These are phyloP conservation scores for Leccinum ponderosum DNA, from an alignment of 1,284 basidiomycete genomes.

Conservation along the genomic window DNA sequence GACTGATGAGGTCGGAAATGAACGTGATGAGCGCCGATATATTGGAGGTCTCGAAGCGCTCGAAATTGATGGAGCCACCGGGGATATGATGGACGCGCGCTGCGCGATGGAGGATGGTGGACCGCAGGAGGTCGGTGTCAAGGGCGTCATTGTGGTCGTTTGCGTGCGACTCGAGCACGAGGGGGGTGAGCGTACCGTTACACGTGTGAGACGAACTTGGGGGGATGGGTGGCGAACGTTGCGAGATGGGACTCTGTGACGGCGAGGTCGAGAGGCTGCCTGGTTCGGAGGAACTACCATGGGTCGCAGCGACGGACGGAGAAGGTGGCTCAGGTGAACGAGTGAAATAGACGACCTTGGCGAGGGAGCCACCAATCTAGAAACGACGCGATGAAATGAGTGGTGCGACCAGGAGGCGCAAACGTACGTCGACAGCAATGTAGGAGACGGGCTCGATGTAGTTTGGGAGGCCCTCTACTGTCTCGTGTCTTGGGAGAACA, in stretches of 20 bases:
- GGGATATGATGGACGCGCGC: conserved; percentile 80
- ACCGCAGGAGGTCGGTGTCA: conserved; percentile 53
- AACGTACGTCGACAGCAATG: conserved; percentile 90
- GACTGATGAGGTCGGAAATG: conserved; percentile 85
- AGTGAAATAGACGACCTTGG: conserved; percentile 99
- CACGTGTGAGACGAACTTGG: conserved; percentile 38
- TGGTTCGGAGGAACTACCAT: conserved; percentile 47
- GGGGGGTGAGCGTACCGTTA: conserved; percentile 83
- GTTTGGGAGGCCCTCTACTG: conserved; percentile 88
- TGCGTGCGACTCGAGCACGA: conserved; percentile 58
- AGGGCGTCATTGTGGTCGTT: conserved; percentile 37
- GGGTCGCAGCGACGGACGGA: conserved; percentile 61
- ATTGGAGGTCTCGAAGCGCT: conserved; percentile 93
- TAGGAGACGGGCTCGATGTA: conserved; percentile 97
- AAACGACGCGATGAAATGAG: conserved; percentile 3
- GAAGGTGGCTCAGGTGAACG: conserved; percentile 79
- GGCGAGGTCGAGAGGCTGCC: conserved; percentile 54
- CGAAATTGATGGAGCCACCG: conserved; percentile 97
- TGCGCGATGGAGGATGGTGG: conserved; percentile 66
- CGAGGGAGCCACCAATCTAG: conserved; percentile 94
- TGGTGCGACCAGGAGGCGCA: conserved; percentile 1
- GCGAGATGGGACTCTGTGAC: conserved; percentile 33
- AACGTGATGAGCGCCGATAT: conserved; percentile 88
- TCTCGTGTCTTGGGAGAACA: conserved; percentile 70
- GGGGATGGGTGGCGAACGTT: conserved; percentile 39